Base-by-base conservation (phyloP, 805 yeast species). In the Pichia occidentalis region DNA sequence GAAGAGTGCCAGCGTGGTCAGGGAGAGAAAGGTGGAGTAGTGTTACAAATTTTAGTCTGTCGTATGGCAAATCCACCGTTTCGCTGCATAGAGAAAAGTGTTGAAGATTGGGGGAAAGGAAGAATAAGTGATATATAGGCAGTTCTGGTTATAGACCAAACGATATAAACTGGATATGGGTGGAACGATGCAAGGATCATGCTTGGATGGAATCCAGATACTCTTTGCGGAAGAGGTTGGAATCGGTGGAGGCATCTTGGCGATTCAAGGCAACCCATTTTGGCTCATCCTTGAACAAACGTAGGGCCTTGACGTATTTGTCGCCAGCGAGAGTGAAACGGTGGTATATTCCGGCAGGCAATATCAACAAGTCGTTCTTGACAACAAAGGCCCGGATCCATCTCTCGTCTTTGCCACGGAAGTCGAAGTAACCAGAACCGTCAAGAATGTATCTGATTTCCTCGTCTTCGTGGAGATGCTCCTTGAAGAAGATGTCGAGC, bases 391-490 rank as follows among this genome's bases (percentile, higher is more conserved):
- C 70, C 43, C 97, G 73, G 39, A 90, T 70, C 98, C 98, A 90
- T 39, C 65, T 57, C 35, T 55, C 60, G 10, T 70, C 54, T 21
- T 64, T 53, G 51, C 75, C 80, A 48, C 95, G 71, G 7, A 90
- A 85, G 54, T 90, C 97, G 54, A 90, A 90, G 61, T 72, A 90
- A 0, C 98, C 97, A 39, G 77, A 82, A 9, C 98, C 98, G 20
- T 82, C 95, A 14, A 82, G 54, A 37, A 87, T 76, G 61, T 87
- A 90, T 48, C 98, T 68, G 56, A 90, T 90, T 64, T 90, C 98
- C 62, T 90, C 98, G 57, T 90, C 98, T 57, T 90, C 97, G 57
- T 90, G 98, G 37, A 86, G 68, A 60, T 90, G 98, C 54, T 90
- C 96, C 32, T 71, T 65, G 63, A 77, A 85, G 60, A 88, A 87